Evolutionary conservation across 768 basidiomycete genomes (phyloP).

Genomic region (Suillus americanus): DNA sequence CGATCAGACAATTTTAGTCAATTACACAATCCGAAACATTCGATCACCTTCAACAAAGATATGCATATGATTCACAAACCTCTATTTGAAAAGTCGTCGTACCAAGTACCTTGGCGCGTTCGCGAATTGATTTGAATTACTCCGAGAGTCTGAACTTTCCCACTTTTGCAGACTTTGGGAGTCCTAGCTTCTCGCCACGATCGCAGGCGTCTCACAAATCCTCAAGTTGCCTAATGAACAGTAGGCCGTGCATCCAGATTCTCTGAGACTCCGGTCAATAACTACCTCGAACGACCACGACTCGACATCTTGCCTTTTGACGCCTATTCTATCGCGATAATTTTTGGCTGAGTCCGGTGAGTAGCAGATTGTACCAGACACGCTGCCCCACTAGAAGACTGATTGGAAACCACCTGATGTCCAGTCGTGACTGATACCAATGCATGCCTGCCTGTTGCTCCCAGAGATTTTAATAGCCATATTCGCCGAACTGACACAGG

Average conservation of each 20-base stretch:
- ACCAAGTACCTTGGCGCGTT: no score
- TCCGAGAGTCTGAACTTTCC: background rate
- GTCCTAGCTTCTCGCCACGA: background rate
- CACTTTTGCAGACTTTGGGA: background rate
- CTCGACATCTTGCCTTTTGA: background rate
- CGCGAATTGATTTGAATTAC: background rate
- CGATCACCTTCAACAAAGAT: background rate
- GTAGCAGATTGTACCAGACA: background rate
- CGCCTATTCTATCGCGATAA: background rate
- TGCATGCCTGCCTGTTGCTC: background rate
- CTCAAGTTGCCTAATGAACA: background rate
- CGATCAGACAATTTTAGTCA: background rate
- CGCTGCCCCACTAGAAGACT: background rate
- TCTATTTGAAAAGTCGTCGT: background rate
- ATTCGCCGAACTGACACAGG: background rate
- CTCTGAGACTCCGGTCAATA: background rate
- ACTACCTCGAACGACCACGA: background rate
- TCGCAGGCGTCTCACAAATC: background rate
- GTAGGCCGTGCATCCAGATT: background rate
- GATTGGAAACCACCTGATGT: background rate
- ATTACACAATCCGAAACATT: background rate
- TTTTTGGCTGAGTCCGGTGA: background rate
- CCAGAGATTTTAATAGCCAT: background rate
- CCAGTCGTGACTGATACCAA: background rate
- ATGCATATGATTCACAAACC: background rate